Percentiles rank a stretch among this genome's conserved stretches.
Evolutionary conservation across 345 rosid genomes (phyloP).

Genomic region (Salix arbutifolia): DNA sequence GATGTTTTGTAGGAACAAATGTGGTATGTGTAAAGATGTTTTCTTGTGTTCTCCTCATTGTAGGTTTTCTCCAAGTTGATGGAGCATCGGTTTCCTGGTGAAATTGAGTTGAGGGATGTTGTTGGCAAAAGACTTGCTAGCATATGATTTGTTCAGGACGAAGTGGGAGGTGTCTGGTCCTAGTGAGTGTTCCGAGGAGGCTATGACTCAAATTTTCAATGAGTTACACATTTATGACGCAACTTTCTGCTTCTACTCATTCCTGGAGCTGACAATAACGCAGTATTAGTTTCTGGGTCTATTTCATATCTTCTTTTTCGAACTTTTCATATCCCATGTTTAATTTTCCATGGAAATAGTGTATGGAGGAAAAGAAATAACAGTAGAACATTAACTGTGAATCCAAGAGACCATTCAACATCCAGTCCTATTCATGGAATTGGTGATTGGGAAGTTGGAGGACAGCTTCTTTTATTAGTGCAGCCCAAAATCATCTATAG

Average conservation of each 20-base stretch:
- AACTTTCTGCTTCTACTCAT: background rate
- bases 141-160: constrained; percentile 6
- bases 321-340: background rate
- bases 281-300: background rate
- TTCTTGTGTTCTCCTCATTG: background rate
- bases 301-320: background rate
- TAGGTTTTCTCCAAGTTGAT: constrained; percentile 33
- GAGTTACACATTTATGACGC: background rate
- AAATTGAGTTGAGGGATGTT: constrained; percentile 31
- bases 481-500: background rate
- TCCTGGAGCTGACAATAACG: background rate
- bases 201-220: background rate
- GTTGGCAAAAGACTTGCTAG: constrained; percentile 19
- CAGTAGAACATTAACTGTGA: background rate
- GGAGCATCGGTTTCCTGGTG: constrained; percentile 32
- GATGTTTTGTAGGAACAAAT: background rate
- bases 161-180: background rate
- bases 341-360: background rate
- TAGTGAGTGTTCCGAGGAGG: background rate
- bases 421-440: background rate
- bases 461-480: background rate
- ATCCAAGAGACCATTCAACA: background rate
- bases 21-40: background rate
- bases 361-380: too few relatives aligned
- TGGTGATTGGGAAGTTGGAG: background rate